Conservation (phyloP, 441 rosid genomes). For the Bocquillonia castaneifolia region DNA sequence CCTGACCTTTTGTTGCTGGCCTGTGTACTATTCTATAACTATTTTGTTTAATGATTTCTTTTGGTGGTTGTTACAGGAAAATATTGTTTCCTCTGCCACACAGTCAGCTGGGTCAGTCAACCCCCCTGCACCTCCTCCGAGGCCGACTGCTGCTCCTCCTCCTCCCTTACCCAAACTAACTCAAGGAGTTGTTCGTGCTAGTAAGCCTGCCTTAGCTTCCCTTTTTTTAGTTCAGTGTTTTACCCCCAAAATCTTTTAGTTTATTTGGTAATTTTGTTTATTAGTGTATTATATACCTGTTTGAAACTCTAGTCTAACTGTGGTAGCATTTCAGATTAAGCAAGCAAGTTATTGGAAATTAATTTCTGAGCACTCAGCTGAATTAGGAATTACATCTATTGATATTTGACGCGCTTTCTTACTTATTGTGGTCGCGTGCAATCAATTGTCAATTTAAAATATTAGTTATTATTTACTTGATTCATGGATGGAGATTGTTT, state of each 20-base stretch:
- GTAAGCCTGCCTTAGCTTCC: constrained; percentile 25
- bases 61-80: constrained; percentile 30
- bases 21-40: neutral
- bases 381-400: too few species aligned
- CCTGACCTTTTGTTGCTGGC: neutral
- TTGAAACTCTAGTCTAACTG: too few species aligned
- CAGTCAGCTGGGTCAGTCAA: constrained; percentile 35
- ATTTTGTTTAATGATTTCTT: neutral
- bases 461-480: too few species aligned
- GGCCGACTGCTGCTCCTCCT: constrained; percentile 21
- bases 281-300: too few species aligned
- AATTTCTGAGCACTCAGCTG: too few species aligned
- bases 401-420: too few species aligned
- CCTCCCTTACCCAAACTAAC: constrained; percentile 29
- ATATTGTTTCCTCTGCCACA: constrained; percentile 28
- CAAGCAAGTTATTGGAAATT: neutral
- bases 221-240: too few species aligned
- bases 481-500: too few species aligned
- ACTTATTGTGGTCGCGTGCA: too few species aligned
- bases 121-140: constrained; percentile 27
- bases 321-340: neutral
- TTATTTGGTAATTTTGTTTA: too few species aligned
- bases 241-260: too few species aligned
- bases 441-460: too few species aligned
- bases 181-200: constrained; percentile 38